Conservation (phyloP, 768 basidiomycete species). For the Trichaptum fuscoviolaceum region DNA sequence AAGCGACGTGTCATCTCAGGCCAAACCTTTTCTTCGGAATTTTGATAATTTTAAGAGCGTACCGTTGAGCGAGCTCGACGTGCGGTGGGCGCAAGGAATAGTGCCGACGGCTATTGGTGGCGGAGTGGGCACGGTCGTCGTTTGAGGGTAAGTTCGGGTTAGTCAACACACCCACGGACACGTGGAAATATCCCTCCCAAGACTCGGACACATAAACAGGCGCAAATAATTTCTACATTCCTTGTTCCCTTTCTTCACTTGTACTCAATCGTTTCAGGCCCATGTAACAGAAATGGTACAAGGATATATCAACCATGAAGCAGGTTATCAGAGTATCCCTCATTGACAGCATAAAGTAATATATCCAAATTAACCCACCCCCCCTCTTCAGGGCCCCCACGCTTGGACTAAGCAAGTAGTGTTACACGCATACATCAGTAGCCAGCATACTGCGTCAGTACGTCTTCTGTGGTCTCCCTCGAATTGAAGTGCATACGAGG, state of each 20-base stretch:
- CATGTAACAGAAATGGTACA: too few relatives aligned
- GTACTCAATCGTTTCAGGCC: not conserved
- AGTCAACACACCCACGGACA: not conserved
- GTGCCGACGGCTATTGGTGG: not conserved
- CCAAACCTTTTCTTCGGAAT: not conserved
- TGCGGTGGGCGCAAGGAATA: not conserved
- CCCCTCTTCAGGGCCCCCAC: too few relatives aligned
- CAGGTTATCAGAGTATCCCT: too few relatives aligned
- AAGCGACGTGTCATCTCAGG: not conserved
- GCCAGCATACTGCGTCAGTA: not conserved
- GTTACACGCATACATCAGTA: not conserved
- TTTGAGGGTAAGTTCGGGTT: constrained; percentile 1
- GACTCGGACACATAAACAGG: not conserved
- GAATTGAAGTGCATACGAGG: not conserved
- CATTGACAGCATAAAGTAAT: too few relatives aligned
- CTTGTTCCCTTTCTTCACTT: not conserved
- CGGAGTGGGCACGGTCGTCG: not conserved
- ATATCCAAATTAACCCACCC: too few relatives aligned
- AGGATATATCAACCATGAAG: too few relatives aligned
- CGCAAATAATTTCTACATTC: not conserved
- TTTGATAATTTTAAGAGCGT: not conserved
- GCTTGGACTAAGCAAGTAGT: too few relatives aligned
- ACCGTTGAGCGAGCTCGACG: not conserved
- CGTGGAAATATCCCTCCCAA: not conserved
- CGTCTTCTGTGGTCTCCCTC: not conserved